Evolutionary conservation across 768 basidiomycete species (phyloP), one percentile per base, ranked within the genome.

Genomic region (Kwoniella europaea): DNA sequence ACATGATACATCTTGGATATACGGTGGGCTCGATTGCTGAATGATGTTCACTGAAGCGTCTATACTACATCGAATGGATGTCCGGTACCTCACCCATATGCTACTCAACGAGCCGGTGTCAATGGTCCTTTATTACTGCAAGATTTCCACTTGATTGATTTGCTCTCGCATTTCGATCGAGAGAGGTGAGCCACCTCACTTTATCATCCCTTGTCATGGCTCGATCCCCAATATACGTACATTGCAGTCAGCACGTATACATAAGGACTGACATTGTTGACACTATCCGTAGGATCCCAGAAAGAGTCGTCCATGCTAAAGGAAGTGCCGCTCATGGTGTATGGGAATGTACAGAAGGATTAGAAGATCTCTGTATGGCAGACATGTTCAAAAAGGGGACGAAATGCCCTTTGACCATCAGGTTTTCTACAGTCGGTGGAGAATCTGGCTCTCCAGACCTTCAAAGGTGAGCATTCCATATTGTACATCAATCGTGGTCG

Each of bases 1-100:
- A 2, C 10, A 12, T 12, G 7, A 10, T 2, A n/a, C n/a, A 3
- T 24, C 3, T 35, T 42, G 10, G 15, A 20, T 60, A 43, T 44
- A n/a, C 16, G 18, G 12, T 43, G 42, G 4, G 56, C 24, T 46
- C 15, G 12, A 59, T 16, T 27, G 27, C 35, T 65, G 24, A 27
- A 29, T 27, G 18, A 35, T 22, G n/a, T 13, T 15, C 4, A 15
- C 15, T 16, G n/a, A 44, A 78, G 78, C 55, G 76, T 87, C 67
- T 95, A 94, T 88, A 94, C 92, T 77, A 92, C 92, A 65, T 93
- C 92, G 63, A 92, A 88, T 77, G 94, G 94, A 76, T 90, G 89
- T 9, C 89, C 92, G 9, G 62, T 83, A 46, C 69, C 77, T 16
- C 77, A 79, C 62, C 76, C 77, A 0, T 94, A 94, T 81, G 88